Evolutionary conservation across 306 rosid genomes (phyloP).

Genomic region (Gillenia trifoliata): DNA sequence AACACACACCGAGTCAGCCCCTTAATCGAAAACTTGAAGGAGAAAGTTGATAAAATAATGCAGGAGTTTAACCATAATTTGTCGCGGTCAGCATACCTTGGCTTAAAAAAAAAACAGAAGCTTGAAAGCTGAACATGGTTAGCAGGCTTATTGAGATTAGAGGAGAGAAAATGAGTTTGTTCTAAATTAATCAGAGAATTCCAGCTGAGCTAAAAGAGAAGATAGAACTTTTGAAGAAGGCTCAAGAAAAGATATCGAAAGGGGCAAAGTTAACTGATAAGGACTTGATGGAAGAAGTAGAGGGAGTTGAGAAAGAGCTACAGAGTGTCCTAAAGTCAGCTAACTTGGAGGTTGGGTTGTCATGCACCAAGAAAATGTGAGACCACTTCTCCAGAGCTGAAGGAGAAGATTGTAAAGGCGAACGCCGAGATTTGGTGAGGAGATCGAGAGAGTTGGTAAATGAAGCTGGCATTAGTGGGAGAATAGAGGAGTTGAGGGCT

Average conservation of each 20-base stretch:
- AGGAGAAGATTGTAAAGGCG: slow-evolving; percentile 28
- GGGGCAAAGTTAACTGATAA: slow-evolving; percentile 27
- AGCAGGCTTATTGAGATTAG: slow-evolving; percentile 31
- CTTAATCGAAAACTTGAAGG: slow-evolving; percentile 30
- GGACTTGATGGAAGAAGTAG: slow-evolving; percentile 30
- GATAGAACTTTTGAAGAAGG: slow-evolving; percentile 33
- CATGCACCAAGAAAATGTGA: slow-evolving; percentile 25
- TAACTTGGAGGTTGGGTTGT: slow-evolving; percentile 46
- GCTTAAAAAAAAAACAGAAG: slow-evolving; percentile 53
- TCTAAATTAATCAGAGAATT: slow-evolving; percentile 50
- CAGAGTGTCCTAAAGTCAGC: slow-evolving; percentile 36
- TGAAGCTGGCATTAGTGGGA: slow-evolving; percentile 20
- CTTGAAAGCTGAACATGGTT: slow-evolving; percentile 40
- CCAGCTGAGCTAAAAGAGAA: slow-evolving; percentile 34
- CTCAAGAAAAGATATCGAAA: slow-evolving; percentile 24
- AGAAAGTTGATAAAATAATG: slow-evolving; percentile 41
- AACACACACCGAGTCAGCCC: slow-evolving; percentile 27
- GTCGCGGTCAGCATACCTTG: slow-evolving; percentile 41
- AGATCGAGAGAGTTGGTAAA: slow-evolving; percentile 33
- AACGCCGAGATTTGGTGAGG: slow-evolving; percentile 36
- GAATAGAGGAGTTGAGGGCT: slow-evolving; percentile 41
- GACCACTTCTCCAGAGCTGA: slow-evolving; percentile 15
- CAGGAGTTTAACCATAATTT: slow-evolving; percentile 42
- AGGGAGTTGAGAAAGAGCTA: slow-evolving; percentile 32
- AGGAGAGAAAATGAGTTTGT: slow-evolving; percentile 34